A percentile compares a stretch with the other conserved stretches of the same genome.
Evolutionary conservation across 2,329 filamentous ascomycete genomes (phyloP).

Genomic region (Xylaria sp.): DNA sequence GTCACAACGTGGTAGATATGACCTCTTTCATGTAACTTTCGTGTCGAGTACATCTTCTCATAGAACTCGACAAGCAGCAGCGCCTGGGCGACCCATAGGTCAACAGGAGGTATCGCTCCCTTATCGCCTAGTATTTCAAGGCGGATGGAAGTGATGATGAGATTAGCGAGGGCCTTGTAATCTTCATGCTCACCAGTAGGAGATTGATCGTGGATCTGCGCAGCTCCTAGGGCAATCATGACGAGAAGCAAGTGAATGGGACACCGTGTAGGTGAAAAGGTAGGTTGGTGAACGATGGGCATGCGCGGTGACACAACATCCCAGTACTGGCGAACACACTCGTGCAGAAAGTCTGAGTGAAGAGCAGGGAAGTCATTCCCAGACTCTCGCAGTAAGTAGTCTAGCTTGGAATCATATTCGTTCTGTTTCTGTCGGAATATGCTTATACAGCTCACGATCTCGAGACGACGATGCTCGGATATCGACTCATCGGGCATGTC

Average conservation of each 20-base stretch:
- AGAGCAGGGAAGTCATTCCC: constrained; percentile 62
- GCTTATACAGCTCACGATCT: constrained; percentile 58
- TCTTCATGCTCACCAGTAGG: constrained; percentile 62
- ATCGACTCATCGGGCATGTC: constrained; percentile 58
- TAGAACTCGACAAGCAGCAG: constrained; percentile 86
- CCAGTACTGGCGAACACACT: constrained; percentile 90
- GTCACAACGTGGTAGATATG: constrained; percentile 92
- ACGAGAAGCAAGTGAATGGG: constrained; percentile 80
- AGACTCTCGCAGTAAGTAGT: constrained; percentile 53
- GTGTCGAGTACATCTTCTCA: constrained; percentile 90
- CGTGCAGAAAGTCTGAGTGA: constrained; percentile 83
- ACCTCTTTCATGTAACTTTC: constrained; percentile 84
- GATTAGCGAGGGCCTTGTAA: constrained; percentile 61
- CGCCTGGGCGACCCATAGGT: constrained; percentile 89
- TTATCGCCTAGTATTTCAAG: constrained; percentile 87
- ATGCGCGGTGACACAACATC: constrained; percentile 85
- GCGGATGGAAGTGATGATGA: constrained; percentile 77
- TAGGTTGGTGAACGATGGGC: constrained; percentile 88
- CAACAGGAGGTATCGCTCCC: constrained; percentile 84
- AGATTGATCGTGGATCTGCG: constrained; percentile 75
- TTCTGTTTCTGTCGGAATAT: constrained; percentile 58
- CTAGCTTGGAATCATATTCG: constrained; percentile 51
- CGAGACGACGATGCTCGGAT: constrained; percentile 58
- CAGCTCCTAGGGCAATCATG: constrained; percentile 86
- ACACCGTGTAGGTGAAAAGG: constrained; percentile 83